Evolutionary conservation across 176 grass and related monocot genomes (phyloP), one percentile per base, ranked within the genome.

Genomic region (Alopecurus myosuroides): DNA sequence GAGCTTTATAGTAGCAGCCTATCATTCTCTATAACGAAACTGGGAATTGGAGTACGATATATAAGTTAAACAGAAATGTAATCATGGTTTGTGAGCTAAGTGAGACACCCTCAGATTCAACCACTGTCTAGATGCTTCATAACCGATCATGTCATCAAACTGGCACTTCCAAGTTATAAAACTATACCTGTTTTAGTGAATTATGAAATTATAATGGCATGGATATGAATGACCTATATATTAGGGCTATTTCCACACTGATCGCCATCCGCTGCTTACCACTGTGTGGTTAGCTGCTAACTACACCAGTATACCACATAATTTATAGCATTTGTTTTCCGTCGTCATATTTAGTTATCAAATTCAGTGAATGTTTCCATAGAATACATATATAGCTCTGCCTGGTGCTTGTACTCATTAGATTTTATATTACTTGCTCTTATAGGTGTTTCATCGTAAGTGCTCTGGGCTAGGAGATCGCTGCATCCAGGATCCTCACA

Each of bases 391-490:
- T 44, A 28, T 45, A 36, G 0, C 7, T 81, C 9, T 9, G 34
- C 78, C 11, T 1, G 3, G 36, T 18, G 13, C 42, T 41, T 80
- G 56, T 44, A 80, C 53, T 74, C 51, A 36, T 3, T 13, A 56
- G 7, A 55, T 64, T n/a, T 84, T 17, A 49, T 84, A 18, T 87
- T 58, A 20, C n/a, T n/a, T n/a, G n/a, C n/a, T n/a, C n/a, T n/a
- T n/a, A n/a, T 28, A 84, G 80, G 76, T 84, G 56, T 51, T 46
- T 49, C 30, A 10, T 85, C 19, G 9, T 49, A 61, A 70, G 9
- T 80, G 60, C 33, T 84, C 39, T 84, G 37, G n/a, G n/a, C n/a
- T n/a, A n/a, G 80, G 40, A 84, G 57, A 81, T 83, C 49, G 56
- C 29, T 74, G 84, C 73, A 72, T 74, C 79, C 22, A 22, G 36